Base-by-base conservation (phyloP, 345 rosid genomes). In the Hypericum androsaemum region DNA sequence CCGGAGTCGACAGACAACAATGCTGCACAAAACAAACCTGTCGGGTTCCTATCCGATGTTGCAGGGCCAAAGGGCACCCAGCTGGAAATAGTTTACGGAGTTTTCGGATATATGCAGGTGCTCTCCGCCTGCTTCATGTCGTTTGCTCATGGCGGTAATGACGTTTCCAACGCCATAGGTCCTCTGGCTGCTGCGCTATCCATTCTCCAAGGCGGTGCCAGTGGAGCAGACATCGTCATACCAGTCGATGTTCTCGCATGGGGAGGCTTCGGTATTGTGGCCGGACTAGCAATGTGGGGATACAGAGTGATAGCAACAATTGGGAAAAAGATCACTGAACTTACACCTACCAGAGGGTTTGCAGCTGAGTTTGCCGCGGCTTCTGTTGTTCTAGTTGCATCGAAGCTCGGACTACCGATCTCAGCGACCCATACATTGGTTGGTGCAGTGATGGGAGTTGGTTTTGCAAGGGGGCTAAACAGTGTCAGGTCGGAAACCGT, bases 121-220 rank as follows among this genome's bases (percentile, higher is more conserved):
- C 82, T 87, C 47, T 90, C 98, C 38, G 98, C 98, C 41, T 90
- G 98, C 72, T 90, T 90, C 76, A 90, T 90, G 98, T 90, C 98
- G 13, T 87, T 90, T 62, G 95, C 96, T 1, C 98, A 92, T 37
- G 96, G 96, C 10, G 96, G 96, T 11, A 92, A 85, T 50, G 96
- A 92, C 55, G 96, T 92, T 10, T 85, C 98, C 45, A 92, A 92
- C 17, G 98, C 96, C 3, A 92, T 92, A 43, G 96, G 98, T 43
- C 98, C 95, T 3, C 53, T 92, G 72, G 98, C 96, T 10, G 95
- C 74, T 13, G 98, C 98, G 0, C 63, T 92, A 53, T 76, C 94
- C 7, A 88, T 92, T 56, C 83, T 92, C 14, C 96, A 92, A 0
- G 92, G 83, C 0, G 85, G 86, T 50, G 77, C 75, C 6, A 74